Conservation (phyloP, 108 stramenopile species). For the Phaeodactylum tricornutum region DNA sequence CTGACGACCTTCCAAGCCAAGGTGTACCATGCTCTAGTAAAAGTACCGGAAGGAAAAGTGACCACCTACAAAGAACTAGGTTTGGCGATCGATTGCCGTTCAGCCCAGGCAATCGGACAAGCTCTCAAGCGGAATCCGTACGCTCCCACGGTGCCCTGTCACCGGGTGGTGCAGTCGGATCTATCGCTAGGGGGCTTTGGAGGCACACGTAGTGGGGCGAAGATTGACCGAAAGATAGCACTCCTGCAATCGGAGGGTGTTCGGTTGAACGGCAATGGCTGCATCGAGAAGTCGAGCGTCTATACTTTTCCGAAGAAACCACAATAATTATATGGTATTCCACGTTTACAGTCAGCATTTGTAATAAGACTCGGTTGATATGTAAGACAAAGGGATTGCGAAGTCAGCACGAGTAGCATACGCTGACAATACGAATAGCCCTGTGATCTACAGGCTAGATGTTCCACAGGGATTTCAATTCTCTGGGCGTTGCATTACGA, state of each 20-base stretch:
- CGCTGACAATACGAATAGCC: no score
- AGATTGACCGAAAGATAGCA: slow-evolving; percentile 11
- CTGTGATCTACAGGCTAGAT: no score
- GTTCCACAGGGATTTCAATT: no score
- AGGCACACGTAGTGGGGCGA: slow-evolving; percentile 5
- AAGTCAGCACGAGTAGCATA: no score
- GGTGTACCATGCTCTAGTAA: slow-evolving; percentile 11
- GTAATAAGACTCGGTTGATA: no score
- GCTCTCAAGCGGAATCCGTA: slow-evolving; percentile 27
- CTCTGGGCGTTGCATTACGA: no score
- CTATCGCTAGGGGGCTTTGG: slow-evolving; percentile 17
- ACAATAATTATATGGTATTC: no score
- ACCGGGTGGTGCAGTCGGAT: slow-evolving; percentile 19
- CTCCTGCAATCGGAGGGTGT: slow-evolving; percentile 20
- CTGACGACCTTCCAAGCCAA: slow-evolving; percentile 18
- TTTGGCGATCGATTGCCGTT: slow-evolving; percentile 6
- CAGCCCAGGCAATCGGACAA: slow-evolving; percentile 23
- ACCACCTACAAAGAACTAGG: slow-evolving; percentile 18
- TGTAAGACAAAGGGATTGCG: no score
- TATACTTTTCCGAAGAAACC: background rate
- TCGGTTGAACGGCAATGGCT: slow-evolving; percentile 10
- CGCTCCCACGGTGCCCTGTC: slow-evolving; percentile 27
- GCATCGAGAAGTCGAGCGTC: background rate
- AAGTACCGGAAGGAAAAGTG: slow-evolving; percentile 13
- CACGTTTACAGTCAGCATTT: no score